These are phyloP conservation scores for Prunus persica DNA, from an alignment of 306 rosid genomes.

Conservation along the genomic window DNA sequence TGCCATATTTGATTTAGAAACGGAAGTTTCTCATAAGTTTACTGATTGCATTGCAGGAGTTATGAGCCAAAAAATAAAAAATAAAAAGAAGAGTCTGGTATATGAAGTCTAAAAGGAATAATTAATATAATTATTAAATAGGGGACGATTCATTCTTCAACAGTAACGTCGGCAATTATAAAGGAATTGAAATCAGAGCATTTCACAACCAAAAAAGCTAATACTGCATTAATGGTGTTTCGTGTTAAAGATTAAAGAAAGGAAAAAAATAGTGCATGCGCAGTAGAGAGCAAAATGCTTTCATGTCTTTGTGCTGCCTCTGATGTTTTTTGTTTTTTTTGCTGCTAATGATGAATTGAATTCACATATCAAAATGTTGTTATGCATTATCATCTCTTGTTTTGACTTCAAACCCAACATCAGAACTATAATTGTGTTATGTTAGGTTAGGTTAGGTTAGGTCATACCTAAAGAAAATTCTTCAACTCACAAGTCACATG, in stretches of 20 bases:
- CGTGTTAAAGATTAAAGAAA: not conserved
- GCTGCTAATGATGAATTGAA: constrained; percentile 5
- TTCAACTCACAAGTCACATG: constrained; percentile 25
- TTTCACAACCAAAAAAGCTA: constrained; percentile 20
- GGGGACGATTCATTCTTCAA: not conserved
- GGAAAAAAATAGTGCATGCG: not conserved
- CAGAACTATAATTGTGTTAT: constrained; percentile 14
- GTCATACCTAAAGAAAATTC: constrained; percentile 17
- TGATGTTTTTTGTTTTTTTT: not conserved
- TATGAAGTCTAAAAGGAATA: not conserved
- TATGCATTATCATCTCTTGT: constrained; percentile 21
- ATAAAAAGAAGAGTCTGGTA: not conserved
- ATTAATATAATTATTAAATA: not conserved
- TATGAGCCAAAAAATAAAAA: not conserved
- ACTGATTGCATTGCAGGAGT: not conserved
- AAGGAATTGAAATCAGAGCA: not conserved
- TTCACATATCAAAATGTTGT: constrained; percentile 14
- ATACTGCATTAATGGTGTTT: constrained; percentile 1
- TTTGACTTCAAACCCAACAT: constrained; percentile 40
- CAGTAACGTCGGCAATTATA: constrained; percentile 19
- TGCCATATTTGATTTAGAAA: constrained; percentile 1
- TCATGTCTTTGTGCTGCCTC: not conserved
- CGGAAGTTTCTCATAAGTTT: not conserved
- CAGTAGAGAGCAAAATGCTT: constrained; percentile 6
- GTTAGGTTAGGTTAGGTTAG: too few relatives aligned